Evolutionary conservation across 495 filamentous ascomycete genomes (phyloP), one percentile per base, ranked within the genome.

Genomic region (Penicillium bialowiezense): DNA sequence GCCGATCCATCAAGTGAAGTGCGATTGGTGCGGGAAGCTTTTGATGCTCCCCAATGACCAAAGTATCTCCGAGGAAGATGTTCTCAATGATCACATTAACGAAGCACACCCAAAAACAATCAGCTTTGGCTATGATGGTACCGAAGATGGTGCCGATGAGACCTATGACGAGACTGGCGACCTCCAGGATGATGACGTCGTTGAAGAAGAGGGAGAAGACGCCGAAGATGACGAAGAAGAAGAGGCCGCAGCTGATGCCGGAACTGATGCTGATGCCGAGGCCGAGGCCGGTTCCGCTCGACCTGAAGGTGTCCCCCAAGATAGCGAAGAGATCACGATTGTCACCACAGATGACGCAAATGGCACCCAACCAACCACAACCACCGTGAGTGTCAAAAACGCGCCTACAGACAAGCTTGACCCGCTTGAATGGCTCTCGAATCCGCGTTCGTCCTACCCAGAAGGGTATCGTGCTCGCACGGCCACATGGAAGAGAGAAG

Each of bases 1-100:
- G 24, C 68, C 60, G 17, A 36, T 61, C 7, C 50, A 51, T 13
- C 47, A 46, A 9, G 21, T 64, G 1, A 70, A 68, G 43, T 76
- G 70, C 41, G 46, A 54, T n/a, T 69, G 60, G 62, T 76, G 71
- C 54, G 66, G 68, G 1, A 59, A 71, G 46, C 53, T 59, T 28
- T 54, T 73, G 33, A 61, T 71, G 15, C 32, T 57, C 2, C 55
- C 60, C 8, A 29, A 60, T 44, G 61, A 62, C 33, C 54, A 63
- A 18, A 56, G 33, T 28, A 35, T 51, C 7, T 63, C 71, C 13
- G 51, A 52, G 21, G 54, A 63, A 40, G 64, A 68, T 14, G 51
- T 66, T 21, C 42, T 72, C 1, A 63, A 67, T 41, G 43, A 58
- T 15, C 71, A 74, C 38, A 56, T 63, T 17, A 59, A 64, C 21